Base-by-base conservation (phyloP, 257 asterid genomes). In the Capsicum chinense region DNA sequence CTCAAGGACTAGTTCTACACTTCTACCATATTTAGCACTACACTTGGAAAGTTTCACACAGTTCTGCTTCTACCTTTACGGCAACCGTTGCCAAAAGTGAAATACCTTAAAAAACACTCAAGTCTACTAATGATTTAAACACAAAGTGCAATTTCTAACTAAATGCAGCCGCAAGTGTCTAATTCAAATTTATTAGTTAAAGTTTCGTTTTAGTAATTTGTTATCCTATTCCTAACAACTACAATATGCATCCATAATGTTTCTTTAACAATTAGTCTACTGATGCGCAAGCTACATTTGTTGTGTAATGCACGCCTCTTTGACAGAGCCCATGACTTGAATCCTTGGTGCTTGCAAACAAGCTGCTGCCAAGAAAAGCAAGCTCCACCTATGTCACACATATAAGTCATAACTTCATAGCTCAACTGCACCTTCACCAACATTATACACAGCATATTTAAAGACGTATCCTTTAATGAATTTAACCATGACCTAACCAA, bases 41-140 rank as follows among this genome's bases (percentile, higher is more conserved):
- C 63, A 52, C 63, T 54, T 14, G 63, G 48, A 13, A 52, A 74
- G 80, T 54, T 74, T 74, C 80, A 12, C 21, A 50, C 81, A 50
- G 62, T 52, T 74, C 80, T 74, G 62, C 81, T 21, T 47, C 58
- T 71, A 71, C 39, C 79, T 71, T 71, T 71, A 71, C 1, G 79
- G 79, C n/a, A 58, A 71, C 7, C 10, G 39, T 47, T 47, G 79
- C n/a, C 35, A n/a, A 47, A 71, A 71, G 79, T 33, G 44, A 74
- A 50, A 50, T 12, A 74, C 2, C 3, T 50, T 12, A 12, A 21
- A 50, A 11, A 56, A 19, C 7, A n/a, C 79, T 44, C 33, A 17
- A 70, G 56, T 16, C 56, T 42, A 69, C 42, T 16, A 69, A 17
- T 42, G 79, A 73, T 48, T 73, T 73, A 19, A 48, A 47, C 44